Evolutionary conservation across 2,329 filamentous ascomycete species (phyloP).

Genomic region (Catunica adiposa): DNA sequence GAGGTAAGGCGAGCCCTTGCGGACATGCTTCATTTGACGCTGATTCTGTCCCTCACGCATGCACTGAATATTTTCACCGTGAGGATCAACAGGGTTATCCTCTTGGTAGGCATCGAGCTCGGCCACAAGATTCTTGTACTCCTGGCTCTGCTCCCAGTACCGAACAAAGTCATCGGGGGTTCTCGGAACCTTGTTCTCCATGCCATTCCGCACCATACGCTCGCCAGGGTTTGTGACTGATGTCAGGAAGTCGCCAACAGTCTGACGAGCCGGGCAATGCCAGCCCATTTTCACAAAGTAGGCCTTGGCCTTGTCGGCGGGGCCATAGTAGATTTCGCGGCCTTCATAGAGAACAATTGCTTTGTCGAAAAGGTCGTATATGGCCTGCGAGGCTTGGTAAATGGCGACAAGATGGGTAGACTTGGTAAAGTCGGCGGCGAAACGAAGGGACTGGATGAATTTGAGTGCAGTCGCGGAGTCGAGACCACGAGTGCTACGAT

Average conservation of each 20-base stretch:
- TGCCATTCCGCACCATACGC: conserved; percentile 37
- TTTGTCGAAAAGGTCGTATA: conserved; percentile 50
- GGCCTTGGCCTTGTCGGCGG: conserved; percentile 38
- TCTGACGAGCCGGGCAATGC: conserved; percentile 48
- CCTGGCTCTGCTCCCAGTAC: conserved; percentile 29
- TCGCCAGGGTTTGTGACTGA: conserved; percentile 50
- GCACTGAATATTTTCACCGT: conserved; percentile 24
- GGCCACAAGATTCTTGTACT: conserved; percentile 26
- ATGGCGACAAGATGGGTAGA: conserved; percentile 50
- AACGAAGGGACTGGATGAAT: conserved; percentile 51
- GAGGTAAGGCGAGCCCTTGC: conserved; percentile 40
- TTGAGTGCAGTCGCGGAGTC: conserved; percentile 59
- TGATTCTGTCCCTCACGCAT: conserved; percentile 33
- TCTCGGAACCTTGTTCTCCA: conserved; percentile 44
- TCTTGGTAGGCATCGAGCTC: conserved; percentile 36
- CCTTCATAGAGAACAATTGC: conserved; percentile 42
- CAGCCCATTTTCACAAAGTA: conserved; percentile 58
- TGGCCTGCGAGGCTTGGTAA: conserved; percentile 49
- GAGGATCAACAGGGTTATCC: conserved; percentile 27
- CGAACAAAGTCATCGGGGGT: conserved; percentile 53
- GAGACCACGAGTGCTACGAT: conserved; percentile 44
- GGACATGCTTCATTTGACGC: conserved; percentile 35
- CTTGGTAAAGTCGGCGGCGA: conserved; percentile 45
- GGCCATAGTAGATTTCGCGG: conserved; percentile 47
- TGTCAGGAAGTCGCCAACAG: conserved; percentile 53